These are phyloP conservation scores for Tephrocybe sp. DNA, from an alignment of 768 basidiomycete genomes.

Conservation along the genomic window DNA sequence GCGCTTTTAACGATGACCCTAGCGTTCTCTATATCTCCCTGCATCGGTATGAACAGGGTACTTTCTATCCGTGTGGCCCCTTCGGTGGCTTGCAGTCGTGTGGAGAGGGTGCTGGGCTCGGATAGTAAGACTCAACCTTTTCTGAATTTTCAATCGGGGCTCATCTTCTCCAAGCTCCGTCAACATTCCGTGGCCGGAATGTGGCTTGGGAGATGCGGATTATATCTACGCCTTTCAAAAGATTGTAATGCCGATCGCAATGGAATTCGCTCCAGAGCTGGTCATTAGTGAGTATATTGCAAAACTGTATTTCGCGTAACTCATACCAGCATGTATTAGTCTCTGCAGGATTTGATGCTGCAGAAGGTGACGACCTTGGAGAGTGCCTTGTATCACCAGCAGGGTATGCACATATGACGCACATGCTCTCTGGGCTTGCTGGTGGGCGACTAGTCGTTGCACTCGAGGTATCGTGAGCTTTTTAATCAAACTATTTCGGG, in stretches of 20 bases:
- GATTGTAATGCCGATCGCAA: constrained; percentile 93
- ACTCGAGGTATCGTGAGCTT: constrained; percentile 67
- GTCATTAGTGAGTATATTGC: constrained; percentile 75
- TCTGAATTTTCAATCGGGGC: background rate
- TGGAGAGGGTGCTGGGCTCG: constrained; percentile 79
- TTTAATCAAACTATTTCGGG: background rate
- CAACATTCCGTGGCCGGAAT: constrained; percentile 91
- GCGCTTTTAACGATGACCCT: constrained; percentile 92
- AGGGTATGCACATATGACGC: constrained; percentile 98
- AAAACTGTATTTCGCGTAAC: background rate
- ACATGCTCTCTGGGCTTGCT: constrained; percentile 89
- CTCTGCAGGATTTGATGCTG: constrained; percentile 97
- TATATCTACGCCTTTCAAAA: constrained; percentile 96
- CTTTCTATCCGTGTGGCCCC: constrained; percentile 90
- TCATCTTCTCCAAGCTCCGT: constrained; percentile 61
- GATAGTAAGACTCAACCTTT: constrained; percentile 60
- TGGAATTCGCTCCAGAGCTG: constrained; percentile 94
- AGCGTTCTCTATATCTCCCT: constrained; percentile 90
- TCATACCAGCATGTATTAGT: constrained; percentile 45
- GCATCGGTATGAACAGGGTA: constrained; percentile 90
- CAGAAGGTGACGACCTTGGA: constrained; percentile 87
- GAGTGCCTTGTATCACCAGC: constrained; percentile 88
- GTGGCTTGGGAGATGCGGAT: constrained; percentile 90
- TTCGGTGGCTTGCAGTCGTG: constrained; percentile 86
- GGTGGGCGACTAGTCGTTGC: constrained; percentile 88